These are phyloP conservation scores for Tylopilus sp. DNA, from an alignment of 768 basidiomycete genomes.

Conservation along the genomic window DNA sequence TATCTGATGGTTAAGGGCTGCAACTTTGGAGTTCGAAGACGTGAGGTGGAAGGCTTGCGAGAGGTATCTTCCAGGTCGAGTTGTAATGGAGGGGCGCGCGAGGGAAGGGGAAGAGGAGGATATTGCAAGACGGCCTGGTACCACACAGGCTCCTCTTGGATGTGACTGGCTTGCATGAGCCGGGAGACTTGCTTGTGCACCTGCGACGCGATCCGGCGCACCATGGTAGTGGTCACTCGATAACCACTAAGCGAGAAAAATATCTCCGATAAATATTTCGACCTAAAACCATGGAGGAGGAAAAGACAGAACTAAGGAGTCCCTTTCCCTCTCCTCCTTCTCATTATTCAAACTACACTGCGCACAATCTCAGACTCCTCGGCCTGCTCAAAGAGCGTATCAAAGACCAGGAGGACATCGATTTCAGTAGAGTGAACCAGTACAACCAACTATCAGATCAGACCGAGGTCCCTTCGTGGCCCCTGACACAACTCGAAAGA, in stretches of 20 bases:
- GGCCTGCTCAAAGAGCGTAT: slow-evolving; percentile 55
- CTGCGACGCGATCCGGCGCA: slow-evolving; percentile 77
- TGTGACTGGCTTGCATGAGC: slow-evolving; percentile 61
- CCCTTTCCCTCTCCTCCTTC: slow-evolving; percentile 90
- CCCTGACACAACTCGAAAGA: slow-evolving; percentile 71
- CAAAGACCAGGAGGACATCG: slow-evolving; percentile 30
- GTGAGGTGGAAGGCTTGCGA: slow-evolving; percentile 23
- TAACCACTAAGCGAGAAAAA: not conserved
- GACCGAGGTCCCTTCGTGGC: slow-evolving; percentile 73
- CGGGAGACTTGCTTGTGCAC: slow-evolving; percentile 87
- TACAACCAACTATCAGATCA: slow-evolving; percentile 67
- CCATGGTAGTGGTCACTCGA: slow-evolving; percentile 34
- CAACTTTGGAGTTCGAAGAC: slow-evolving; percentile 36
- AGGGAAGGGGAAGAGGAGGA: slow-evolving; percentile 84
- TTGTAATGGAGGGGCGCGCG: slow-evolving; percentile 57
- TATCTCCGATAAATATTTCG: not conserved
- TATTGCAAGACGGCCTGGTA: slow-evolving; percentile 80
- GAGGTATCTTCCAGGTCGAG: slow-evolving; percentile 40
- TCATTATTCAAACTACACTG: slow-evolving; percentile 74
- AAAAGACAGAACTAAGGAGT: slow-evolving; percentile 75
- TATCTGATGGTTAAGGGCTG: slow-evolving; percentile 66
- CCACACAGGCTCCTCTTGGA: slow-evolving; percentile 74
- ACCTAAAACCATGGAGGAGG: slow-evolving; percentile 42
- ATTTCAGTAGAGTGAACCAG: slow-evolving; percentile 47
- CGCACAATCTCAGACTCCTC: slow-evolving; percentile 69